Percentiles rank a stretch among this genome's conserved stretches.
Evolutionary conservation across 108 stramenopile genomes (phyloP).

Genomic region (Cyclostephanos tholiformis): DNA sequence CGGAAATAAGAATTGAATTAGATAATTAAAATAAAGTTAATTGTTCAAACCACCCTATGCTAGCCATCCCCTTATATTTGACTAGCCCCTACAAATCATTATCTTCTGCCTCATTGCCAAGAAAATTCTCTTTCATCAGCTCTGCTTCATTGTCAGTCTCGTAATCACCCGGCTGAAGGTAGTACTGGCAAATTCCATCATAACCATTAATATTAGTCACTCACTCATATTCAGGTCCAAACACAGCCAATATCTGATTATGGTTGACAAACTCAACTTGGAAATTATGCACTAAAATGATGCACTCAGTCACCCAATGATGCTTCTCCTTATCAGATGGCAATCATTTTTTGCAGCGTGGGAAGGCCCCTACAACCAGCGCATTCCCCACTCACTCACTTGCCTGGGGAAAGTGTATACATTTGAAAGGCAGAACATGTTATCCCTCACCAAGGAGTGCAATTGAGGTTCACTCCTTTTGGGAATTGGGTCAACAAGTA

Average conservation of each 20-base stretch:
- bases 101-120: neutral
- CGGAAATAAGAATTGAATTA: neutral
- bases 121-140: neutral
- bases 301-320: neutral
- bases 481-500: neutral
- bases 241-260: conserved; percentile 18
- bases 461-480: neutral
- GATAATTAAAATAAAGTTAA: neutral
- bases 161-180: conserved; percentile 7
- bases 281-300: conserved; percentile 15
- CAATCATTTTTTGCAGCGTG: conserved; percentile 3
- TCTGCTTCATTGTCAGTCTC: neutral
- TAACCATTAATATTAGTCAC: neutral
- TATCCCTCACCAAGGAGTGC: conserved; percentile 1
- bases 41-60: neutral
- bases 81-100: neutral
- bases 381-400: conserved; percentile 18
- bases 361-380: conserved; percentile 9
- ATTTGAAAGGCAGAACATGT: conserved; percentile 4
- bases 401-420: conserved; percentile 9
- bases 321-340: conserved; percentile 5
- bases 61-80: neutral
- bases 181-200: conserved; percentile 1
- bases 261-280: neutral
- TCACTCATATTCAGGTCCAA: conserved; percentile 11